These are phyloP conservation scores for Tetrastigma voinierianum DNA, from an alignment of 164 flowering plant genomes.

Conservation along the genomic window DNA sequence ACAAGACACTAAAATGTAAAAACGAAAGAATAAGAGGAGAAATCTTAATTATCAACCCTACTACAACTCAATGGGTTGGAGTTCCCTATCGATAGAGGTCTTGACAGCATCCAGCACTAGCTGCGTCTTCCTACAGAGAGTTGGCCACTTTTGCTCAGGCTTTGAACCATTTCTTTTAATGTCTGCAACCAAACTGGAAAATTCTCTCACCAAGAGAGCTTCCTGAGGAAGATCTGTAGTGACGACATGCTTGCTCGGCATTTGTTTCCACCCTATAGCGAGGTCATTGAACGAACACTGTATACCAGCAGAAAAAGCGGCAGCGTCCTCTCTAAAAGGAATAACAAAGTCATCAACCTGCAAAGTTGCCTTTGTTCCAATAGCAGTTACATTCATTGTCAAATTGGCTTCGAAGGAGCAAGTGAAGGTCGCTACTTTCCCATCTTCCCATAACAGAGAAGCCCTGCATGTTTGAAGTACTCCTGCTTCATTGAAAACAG, in stretches of 20 bases:
- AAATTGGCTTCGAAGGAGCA: conserved; percentile 41
- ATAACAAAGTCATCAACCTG: conserved; percentile 40
- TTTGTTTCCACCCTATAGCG: conserved; percentile 41
- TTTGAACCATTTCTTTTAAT: conserved; percentile 17
- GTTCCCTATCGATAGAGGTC: conserved; percentile 42
- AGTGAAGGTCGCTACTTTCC: conserved; percentile 27
- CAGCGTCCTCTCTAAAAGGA: conserved; percentile 36
- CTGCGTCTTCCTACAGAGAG: conserved; percentile 46
- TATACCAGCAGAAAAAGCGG: conserved; percentile 27
- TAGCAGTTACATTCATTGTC: conserved; percentile 30
- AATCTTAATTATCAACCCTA: no score
- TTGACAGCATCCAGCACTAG: conserved; percentile 53
- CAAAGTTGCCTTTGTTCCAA: conserved; percentile 36
- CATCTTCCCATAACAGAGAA: conserved; percentile 28
- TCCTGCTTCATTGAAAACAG: conserved; percentile 24
- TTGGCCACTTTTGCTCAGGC: conserved; percentile 52
- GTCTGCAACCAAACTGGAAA: conserved; percentile 32
- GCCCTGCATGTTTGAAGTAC: conserved; percentile 36
- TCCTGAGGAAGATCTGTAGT: conserved; percentile 44
- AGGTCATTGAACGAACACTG: conserved; percentile 34
- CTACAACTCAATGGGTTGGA: conserved; percentile 30
- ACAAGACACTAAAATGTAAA: no score
- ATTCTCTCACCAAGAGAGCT: conserved; percentile 50
- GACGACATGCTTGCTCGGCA: conserved; percentile 26
- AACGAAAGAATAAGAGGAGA: no score